Evolutionary conservation across 2,329 filamentous ascomycete genomes (phyloP), one percentile per base, ranked within the genome.

Genomic region (Penicillium sp.): DNA sequence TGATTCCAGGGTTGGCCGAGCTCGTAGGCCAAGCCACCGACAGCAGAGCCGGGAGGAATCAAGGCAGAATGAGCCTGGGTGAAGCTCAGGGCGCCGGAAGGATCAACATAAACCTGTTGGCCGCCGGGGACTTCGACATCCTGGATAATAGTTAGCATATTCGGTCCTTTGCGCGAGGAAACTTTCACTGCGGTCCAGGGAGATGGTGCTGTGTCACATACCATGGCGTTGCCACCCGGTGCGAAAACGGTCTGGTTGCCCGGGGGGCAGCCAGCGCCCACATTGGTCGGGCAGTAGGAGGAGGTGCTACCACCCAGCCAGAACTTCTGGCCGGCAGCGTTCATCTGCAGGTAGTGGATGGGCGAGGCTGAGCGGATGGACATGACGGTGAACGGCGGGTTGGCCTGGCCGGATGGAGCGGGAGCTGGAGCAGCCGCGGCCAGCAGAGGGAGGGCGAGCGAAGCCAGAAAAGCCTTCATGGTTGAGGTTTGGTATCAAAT

Each of bases 71-170:
- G 79, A 0, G 80, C 72, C 27, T 62, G 55, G 0, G 79, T 79
- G 65, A 78, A 85, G 42, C 70, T 70, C 39, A 85, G 59, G 7
- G 71, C 65, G 4, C 81, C 82, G 17, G 70, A 60, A 3, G 73
- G 67, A 3, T 64, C 67, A 41, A 84, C 70, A 59, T 79, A 85
- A 51, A 83, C 70, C 41, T 71, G 63, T 53, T 86, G 81, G 17
- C 82, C 81, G 18, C 81, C 81, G 4, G 81, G 80, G 4, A 83
- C 81, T 19, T 71, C 57, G 20, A 78, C 73, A 21, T 67, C 64
- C 57, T 77, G 39, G 31, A 14, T 7, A 23, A 11, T 23, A 7
- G 21, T 23, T 23, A 23, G 21, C 11, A 11, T 23, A 11, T 23
- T 23, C 21, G 21, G 21, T 8, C 8, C 25, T 28, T 33, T 8